phyloP scores from a whole-genome alignment of 1,284 basidiomycete genomes.

The Meira nashicola region DNA sequence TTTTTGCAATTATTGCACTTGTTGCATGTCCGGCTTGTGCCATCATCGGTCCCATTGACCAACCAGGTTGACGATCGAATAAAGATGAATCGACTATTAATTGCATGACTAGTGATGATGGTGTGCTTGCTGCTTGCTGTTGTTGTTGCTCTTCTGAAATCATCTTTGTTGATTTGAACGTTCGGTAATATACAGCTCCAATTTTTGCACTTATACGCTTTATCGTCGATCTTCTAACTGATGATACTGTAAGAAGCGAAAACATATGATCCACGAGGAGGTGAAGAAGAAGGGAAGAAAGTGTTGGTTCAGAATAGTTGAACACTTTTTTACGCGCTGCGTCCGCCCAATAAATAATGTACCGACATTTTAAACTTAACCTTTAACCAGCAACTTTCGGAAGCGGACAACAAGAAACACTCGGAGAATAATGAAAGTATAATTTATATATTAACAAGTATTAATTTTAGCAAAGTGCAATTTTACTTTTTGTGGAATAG shows the following conservation, averaged over 20 bases:
- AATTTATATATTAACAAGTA: background rate
- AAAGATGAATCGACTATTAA: slow-evolving; percentile 36
- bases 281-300: slow-evolving; percentile 1
- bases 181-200: too few relatives aligned
- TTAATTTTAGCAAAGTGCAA: background rate
- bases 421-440: background rate
- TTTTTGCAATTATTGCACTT: slow-evolving; percentile 54
- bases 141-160: too few relatives aligned
- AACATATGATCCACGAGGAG: background rate
- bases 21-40: slow-evolving; percentile 61
- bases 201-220: too few relatives aligned
- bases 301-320: background rate
- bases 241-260: background rate
- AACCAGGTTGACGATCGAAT: slow-evolving; percentile 37
- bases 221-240: too few relatives aligned
- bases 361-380: background rate
- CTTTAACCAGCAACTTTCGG: background rate
- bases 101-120: slow-evolving; percentile 35
- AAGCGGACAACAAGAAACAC: background rate
- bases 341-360: background rate
- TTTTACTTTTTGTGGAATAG: background rate
- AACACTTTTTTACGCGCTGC: background rate
- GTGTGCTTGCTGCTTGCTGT: too few relatives aligned
- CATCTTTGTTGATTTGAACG: too few relatives aligned
- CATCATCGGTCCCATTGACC: slow-evolving; percentile 62